These are phyloP conservation scores for Gossypium gossypioides DNA, from an alignment of 441 rosid genomes.

Conservation along the genomic window DNA sequence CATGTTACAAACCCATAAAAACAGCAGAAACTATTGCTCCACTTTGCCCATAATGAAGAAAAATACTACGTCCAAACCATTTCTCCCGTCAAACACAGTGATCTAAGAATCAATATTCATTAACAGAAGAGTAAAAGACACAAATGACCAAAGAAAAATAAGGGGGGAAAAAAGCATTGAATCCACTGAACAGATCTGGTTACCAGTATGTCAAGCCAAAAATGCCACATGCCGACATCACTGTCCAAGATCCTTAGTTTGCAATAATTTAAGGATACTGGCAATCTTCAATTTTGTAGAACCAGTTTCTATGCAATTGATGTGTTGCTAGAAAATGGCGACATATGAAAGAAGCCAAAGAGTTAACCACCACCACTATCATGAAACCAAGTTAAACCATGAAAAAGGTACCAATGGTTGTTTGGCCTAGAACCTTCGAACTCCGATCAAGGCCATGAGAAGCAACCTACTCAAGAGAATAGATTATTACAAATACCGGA, in stretches of 20 bases:
- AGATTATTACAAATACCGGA: background rate
- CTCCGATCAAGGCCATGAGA: slow-evolving; percentile 86
- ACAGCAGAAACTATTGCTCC: background rate
- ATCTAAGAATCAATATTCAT: background rate
- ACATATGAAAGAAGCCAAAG: background rate
- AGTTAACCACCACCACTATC: background rate
- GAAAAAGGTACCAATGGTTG: slow-evolving; percentile 52
- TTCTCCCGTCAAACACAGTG: background rate
- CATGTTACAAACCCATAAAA: background rate
- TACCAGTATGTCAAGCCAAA: slow-evolving; percentile 16
- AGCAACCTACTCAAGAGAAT: slow-evolving; percentile 51
- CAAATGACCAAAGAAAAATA: background rate
- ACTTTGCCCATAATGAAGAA: background rate
- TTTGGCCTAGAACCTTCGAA: slow-evolving; percentile 68
- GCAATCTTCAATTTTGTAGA: slow-evolving; percentile 13
- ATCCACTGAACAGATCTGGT: slow-evolving; percentile 18
- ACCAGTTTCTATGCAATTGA: slow-evolving; percentile 6
- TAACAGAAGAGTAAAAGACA: background rate
- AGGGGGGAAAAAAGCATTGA: background rate
- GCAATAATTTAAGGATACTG: slow-evolving; percentile 3
- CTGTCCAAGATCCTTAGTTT: slow-evolving; percentile 14
- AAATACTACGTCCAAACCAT: too few relatives aligned
- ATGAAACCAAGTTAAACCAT: slow-evolving; percentile 24
- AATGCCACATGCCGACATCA: slow-evolving; percentile 1
- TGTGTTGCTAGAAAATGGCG: background rate